Base-by-base conservation (phyloP, 139 green algal species). In the Raphidocelis subcapitata region DNA sequence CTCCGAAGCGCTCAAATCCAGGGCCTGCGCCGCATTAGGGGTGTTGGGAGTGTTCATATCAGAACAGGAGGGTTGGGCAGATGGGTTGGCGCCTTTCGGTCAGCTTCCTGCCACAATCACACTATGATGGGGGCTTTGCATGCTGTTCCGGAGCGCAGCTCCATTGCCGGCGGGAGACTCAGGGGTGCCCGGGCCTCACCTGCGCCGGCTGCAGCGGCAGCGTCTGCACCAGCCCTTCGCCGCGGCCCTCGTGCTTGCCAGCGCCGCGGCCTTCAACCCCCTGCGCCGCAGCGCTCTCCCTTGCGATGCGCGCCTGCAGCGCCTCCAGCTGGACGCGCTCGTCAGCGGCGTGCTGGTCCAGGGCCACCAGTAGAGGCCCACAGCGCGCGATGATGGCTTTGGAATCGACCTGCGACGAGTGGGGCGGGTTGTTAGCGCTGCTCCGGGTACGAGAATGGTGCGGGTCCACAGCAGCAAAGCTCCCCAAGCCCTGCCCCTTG, bases 321-420 rank as follows among this genome's bases (percentile, higher is more conserved):
- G 47, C 46, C 78, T 95, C 88, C 37, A 96, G 80, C 36, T 67
- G 74, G 31, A 95, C 86, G 14, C 90, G 82, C 76, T 94, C 89
- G 47, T 95, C 88, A n/a, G 89, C 89, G 21, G 91, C 91, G 77
- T 96, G 91, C 73, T 93, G 91, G 73, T 96, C 91, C 31, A 95
- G 51, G 1, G 88, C 60, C n/a, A 86, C 68, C 67, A 96, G 64
- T 61, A 84, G 28, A 3, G 28, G 32, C 8, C 67, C 62, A 44
- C 75, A 82, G 35, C 76, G 56, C 3, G 87, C 28, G 0, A 88
- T 33, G 24, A 95, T 56, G 56, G 94, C 87, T 72, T 95, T 94
- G 70, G 4, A 8, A 16, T 67, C 31, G 2, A 62, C 44, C 60
- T 69, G 44, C 37, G 41, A n/a, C n/a, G 14, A 54, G 52, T 35